phyloP scores from a whole-genome alignment of 129 eudicot genomes.

The Smallanthus sonchifolius region DNA sequence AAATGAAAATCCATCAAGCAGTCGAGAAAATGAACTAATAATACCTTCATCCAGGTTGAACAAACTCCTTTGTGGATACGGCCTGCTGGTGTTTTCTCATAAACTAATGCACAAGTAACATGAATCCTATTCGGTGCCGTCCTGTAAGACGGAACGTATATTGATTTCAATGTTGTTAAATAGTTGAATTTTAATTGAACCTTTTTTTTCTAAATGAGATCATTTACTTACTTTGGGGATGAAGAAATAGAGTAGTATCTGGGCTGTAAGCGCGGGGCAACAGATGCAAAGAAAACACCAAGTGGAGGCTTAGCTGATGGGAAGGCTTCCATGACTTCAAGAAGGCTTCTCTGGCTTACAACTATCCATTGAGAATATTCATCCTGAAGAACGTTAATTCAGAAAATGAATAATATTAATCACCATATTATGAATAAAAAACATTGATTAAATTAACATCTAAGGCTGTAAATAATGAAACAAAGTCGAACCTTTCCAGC shows the following conservation, averaged over 20 bases:
- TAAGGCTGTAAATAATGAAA: background rate
- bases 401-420: constrained; percentile 8
- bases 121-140: constrained; percentile 82
- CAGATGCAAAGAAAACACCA: constrained; percentile 96
- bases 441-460: background rate
- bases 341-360: constrained; percentile 85
- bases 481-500: constrained; percentile 76
- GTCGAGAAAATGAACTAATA: background rate
- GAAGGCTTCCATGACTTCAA: constrained; percentile 87
- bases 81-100: constrained; percentile 86
- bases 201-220: background rate
- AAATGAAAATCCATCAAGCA: background rate
- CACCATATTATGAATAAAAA: background rate
- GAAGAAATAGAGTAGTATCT: constrained; percentile 97
- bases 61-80: constrained; percentile 90
- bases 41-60: constrained; percentile 99
- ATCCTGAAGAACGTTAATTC: constrained; percentile 48
- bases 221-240: constrained; percentile 62
- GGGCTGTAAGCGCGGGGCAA: constrained; percentile 92
- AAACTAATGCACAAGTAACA: constrained; percentile 92
- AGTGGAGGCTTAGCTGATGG: constrained; percentile 92
- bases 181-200: background rate
- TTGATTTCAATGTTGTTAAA: background rate
- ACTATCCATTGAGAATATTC: constrained; percentile 95
- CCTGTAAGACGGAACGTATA: constrained; percentile 35